Evolutionary conservation across 2,329 filamentous ascomycete species (phyloP), one percentile per base, ranked within the genome.

Genomic region (Penicillium palitans): DNA sequence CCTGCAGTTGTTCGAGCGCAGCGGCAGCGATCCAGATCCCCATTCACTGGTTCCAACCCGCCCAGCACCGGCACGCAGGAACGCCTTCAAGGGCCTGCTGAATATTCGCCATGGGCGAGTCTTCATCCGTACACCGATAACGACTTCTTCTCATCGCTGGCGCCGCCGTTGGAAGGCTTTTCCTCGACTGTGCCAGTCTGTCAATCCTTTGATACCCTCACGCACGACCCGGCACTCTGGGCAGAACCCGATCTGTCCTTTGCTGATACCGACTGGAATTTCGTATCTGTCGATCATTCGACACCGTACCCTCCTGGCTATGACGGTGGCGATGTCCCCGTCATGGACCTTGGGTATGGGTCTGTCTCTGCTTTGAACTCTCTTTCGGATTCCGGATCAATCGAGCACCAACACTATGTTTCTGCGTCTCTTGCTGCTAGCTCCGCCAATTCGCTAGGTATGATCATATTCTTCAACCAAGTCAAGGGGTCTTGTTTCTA

Each of bases 201-300:
- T 52, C 63, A 61, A 58, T 60, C 61, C 52, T 62, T 62, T 45
- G 60, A 66, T 59, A 57, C 58, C 48, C 54, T 63, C 54, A 21
- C 57, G 3, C 63, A 57, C 56, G 56, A 60, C 52, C 56, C 66
- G 54, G 59, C 65, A 58, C 61, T 62, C 47, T 68, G 66, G 66
- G 39, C 66, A 60, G 59, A 62, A 44, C 51, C 61, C 21, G 54
- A 62, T 59, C 44, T 66, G 60, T 65, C 61, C 41, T 58, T 66
- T 53, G 41, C 56, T 19, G 56, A 62, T 56, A 49, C 59, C 50
- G 66, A 68, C 61, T 67, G 66, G 66, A 65, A 67, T 55, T 52
- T 61, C 19, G 6, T 62, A 47, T 60, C 64, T 51, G 29, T 56
- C 39, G 19, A 61, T 33, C 40, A 54, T 42, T 19, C 46, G 6